Conservation (phyloP, 306 rosid species). For the Echinosophora koreensis region DNA sequence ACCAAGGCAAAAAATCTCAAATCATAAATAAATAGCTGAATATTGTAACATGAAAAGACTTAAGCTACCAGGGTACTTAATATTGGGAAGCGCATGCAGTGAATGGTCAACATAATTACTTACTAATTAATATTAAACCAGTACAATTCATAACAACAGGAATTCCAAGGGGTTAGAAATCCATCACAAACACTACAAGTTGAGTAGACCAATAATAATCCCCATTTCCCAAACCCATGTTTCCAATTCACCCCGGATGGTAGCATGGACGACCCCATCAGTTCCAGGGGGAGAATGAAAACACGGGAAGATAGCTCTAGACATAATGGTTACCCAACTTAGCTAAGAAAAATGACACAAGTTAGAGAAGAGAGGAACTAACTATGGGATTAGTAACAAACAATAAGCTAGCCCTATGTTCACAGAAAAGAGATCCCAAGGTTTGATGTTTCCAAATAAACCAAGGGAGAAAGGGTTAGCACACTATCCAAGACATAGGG, state of each 20-base stretch:
- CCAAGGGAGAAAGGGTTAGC: too few relatives aligned
- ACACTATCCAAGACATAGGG: background rate
- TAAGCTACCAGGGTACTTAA: background rate
- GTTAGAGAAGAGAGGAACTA: too few relatives aligned
- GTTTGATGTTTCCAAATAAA: too few relatives aligned
- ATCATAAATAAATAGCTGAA: background rate
- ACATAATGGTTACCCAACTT: background rate
- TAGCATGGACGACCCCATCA: background rate
- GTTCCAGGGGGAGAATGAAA: constrained; percentile 63
- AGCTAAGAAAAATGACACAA: background rate
- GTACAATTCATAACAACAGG: background rate
- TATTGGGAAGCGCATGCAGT: background rate
- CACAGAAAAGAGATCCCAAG: background rate
- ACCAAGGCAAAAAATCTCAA: too few relatives aligned
- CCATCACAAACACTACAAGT: background rate
- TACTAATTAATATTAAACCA: background rate
- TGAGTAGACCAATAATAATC: background rate
- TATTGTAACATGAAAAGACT: background rate
- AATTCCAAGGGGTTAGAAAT: background rate
- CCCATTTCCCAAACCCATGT: constrained; percentile 50
- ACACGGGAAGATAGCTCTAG: constrained; percentile 37
- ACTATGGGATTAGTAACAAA: background rate
- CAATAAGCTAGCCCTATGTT: background rate
- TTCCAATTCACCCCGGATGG: constrained; percentile 58
- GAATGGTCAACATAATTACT: background rate